Conservation (phyloP, 164 flowering plant genomes). For the Aristolochia contorta region DNA sequence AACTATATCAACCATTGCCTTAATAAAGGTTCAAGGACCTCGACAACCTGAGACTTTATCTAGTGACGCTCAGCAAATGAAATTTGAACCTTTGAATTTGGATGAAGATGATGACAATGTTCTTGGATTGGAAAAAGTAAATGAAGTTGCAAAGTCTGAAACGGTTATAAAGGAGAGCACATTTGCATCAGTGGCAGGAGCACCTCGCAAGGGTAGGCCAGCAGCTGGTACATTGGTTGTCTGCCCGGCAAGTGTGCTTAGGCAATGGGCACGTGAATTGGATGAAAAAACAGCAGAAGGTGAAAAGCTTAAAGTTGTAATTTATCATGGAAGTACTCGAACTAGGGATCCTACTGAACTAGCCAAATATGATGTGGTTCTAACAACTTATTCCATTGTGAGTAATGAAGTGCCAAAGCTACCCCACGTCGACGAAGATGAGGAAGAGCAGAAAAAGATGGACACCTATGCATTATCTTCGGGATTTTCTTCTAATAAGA, state of each 20-base stretch:
- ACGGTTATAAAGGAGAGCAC: constrained; percentile 19
- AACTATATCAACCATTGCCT: constrained; percentile 85
- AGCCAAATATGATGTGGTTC: constrained; percentile 85
- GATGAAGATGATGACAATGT: constrained; percentile 78
- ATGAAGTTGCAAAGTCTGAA: constrained; percentile 25
- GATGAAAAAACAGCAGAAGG: constrained; percentile 67
- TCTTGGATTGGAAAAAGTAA: constrained; percentile 21
- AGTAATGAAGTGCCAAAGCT: constrained; percentile 94
- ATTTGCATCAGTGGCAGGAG: constrained; percentile 9
- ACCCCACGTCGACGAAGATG: constrained; percentile 76
- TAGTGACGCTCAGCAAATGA: constrained; percentile 17
- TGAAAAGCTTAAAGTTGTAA: constrained; percentile 55
- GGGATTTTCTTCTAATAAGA: constrained; percentile 50
- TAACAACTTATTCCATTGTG: constrained; percentile 91
- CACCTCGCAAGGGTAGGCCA: constrained; percentile 45
- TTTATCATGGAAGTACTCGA: constrained; percentile 85
- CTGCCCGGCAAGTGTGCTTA: constrained; percentile 93
- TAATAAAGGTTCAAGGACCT: constrained; percentile 58
- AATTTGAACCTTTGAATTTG: constrained; percentile 68
- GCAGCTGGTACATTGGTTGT: constrained; percentile 91
- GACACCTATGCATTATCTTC: constrained; percentile 56
- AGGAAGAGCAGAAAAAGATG: constrained; percentile 43
- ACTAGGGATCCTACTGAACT: constrained; percentile 70
- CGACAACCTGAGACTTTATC: constrained; percentile 34
- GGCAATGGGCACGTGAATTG: constrained; percentile 92